Conservation (phyloP, 306 rosid genomes). For the Gastrolobium bilobum region DNA sequence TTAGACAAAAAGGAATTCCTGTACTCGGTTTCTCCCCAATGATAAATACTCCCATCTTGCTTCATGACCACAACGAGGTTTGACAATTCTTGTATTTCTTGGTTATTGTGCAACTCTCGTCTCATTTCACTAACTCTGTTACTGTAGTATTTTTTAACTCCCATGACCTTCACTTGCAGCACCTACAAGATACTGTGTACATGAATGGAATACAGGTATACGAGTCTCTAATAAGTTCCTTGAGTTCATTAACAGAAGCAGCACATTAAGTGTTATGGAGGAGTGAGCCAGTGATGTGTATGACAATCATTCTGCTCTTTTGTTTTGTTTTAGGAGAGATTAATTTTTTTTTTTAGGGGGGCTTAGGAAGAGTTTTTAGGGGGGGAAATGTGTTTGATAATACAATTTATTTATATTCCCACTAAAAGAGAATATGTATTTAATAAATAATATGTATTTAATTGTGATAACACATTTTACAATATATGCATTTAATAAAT, state of each 20-base stretch:
- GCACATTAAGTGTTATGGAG: constrained; percentile 41
- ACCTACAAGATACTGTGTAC: constrained; percentile 74
- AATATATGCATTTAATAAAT: too few species aligned
- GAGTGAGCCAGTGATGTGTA: too few species aligned
- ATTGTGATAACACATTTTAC: too few species aligned
- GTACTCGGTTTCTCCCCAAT: constrained; percentile 93
- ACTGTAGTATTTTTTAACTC: background rate
- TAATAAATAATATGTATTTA: too few species aligned
- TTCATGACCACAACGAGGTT: constrained; percentile 97
- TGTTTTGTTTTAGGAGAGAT: too few species aligned
- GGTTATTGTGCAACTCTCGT: background rate
- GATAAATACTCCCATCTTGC: constrained; percentile 88
- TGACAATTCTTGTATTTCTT: constrained; percentile 28
- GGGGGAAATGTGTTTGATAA: too few species aligned
- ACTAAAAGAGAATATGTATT: too few species aligned
- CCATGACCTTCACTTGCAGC: constrained; percentile 59
- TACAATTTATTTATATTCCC: too few species aligned
- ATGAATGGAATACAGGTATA: constrained; percentile 85
- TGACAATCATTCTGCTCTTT: too few species aligned
- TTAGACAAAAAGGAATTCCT: constrained; percentile 85
- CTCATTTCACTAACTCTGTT: background rate
- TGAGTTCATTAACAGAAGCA: constrained; percentile 67
- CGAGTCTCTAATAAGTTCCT: constrained; percentile 82
- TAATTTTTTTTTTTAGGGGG: too few species aligned
- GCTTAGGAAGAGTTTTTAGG: too few species aligned